Base-by-base conservation (phyloP, 2,329 filamentous ascomycete species). In the Neofusicoccum kwambonambiense region DNA sequence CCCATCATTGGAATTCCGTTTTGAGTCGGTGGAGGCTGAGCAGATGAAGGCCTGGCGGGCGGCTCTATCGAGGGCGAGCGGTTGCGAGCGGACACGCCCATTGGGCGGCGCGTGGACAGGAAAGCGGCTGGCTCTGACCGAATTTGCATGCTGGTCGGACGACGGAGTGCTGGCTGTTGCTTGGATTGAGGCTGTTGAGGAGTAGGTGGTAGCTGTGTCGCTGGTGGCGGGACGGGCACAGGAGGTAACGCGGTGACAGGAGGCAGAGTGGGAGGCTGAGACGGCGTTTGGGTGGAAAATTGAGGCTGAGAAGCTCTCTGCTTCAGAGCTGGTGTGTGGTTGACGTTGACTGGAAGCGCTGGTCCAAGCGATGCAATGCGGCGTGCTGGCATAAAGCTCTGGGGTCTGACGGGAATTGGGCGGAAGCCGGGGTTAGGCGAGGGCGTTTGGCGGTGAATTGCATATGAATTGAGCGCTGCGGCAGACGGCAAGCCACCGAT, bases 91-190 rank as follows among this genome's bases (percentile, higher is more conserved):
- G 63, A 66, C 22, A 65, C 65, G 62, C 63, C 58, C 34, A 49
- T 64, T 17, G 66, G 73, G 6, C 77, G 76, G 3, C 74, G 68
- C 0, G 75, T 73, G 34, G 77, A 76, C 6, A 82, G 73, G 68
- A 82, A 81, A 2, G 80, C 79, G 2, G 79, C 79, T 15, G 71
- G 76, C 49, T 77, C 73, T 9, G 79, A 73, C 34, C 78, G 75
- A 49, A 82, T 76, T 67, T 82, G 80, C 39, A 83, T 75, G 35
- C 78, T 81, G 15, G 74, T 74, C 12, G 80, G 80, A 17, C 80
- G 77, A 49, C 76, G 75, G 17, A 81, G 72, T 6, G 69, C 65
- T 52, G 75, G 72, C 27, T 56, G 19, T 22, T 45, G 52, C 42
- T 60, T 60, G 27, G 41, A 17, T 44, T 64, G 52, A 13, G 62